Base-by-base conservation (phyloP, 192 early-diverging fungal species). In the Backusella mclennaniae region DNA sequence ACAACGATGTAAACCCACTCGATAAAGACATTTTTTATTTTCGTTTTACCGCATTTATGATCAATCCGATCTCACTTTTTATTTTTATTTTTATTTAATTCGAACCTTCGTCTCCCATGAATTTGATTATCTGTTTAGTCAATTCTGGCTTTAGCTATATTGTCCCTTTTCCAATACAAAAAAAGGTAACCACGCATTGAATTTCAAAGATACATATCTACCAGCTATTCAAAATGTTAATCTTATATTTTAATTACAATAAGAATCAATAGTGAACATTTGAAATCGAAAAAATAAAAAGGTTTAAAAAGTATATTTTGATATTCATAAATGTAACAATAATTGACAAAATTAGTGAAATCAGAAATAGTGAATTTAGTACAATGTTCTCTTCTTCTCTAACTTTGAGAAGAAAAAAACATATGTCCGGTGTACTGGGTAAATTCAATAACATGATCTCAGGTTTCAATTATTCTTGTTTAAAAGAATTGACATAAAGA, bases 311-410 rank as follows among this genome's bases (percentile, higher is more conserved):
- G 23, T 19, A 19, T 49, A 59, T 59, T 21, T 59, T 59, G 8
- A 59, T 23, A 6, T 26, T 0, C 21, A 26, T 1, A 59, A 0
- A 12, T 59, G 21, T 11, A 59, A 59, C 21, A 23, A 4, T 26
- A 59, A 8, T 1, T 23, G n/a, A 59, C 21, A 12, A 8, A 19
- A 26, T 12, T 23, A 59, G 53, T 26, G 11, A 59, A 11, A 26
- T 59, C 53, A 59, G 53, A 26, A 26, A 59, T 59, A 59, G 53
- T 59, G 53, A 59, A 59, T 26, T 59, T 59, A 49, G 46, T 49
- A 49, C 46, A n/a, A n/a, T 49, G 17, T 49, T 49, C 46, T 49
- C 19, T 49, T 49, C 19, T 49, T n/a, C 15, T n/a, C 46, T 49
- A 49, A 49, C 6, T 49, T 49, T 49, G 46, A 49, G 19, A 49